These are phyloP conservation scores for Paramecium sonneborni DNA, from an alignment of 73 alveolate genomes.

Conservation along the genomic window DNA sequence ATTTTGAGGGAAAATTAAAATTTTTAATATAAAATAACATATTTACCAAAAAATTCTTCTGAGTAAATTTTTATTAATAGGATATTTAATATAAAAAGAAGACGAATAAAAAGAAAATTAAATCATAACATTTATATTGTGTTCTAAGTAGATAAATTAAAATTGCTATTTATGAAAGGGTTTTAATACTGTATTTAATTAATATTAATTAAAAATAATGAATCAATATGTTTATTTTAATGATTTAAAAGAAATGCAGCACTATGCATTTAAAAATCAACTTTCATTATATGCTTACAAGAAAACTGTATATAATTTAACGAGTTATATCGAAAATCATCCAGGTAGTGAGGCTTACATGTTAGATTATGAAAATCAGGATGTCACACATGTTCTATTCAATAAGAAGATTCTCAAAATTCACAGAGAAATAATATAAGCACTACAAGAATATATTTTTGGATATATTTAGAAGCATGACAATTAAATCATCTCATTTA, in stretches of 20 bases:
- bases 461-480: background rate
- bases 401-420: background rate
- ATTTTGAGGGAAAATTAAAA: background rate
- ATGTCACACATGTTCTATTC: background rate
- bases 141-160: background rate
- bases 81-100: no score
- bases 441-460: background rate
- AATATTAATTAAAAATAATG: background rate
- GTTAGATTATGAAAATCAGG: background rate
- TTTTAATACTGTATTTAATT: background rate
- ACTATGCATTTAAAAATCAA: background rate
- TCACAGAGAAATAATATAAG: background rate
- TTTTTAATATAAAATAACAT: background rate
- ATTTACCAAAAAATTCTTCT: background rate
- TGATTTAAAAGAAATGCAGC: constrained; percentile 27
- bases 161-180: background rate
- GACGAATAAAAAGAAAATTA: no score
- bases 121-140: background rate
- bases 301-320: background rate
- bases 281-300: constrained; percentile 19
- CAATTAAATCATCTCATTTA: background rate
- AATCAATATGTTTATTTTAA: background rate
- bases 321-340: background rate
- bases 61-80: background rate
- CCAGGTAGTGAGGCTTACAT: constrained; percentile 19